Percentiles rank a stretch among this genome's conserved stretches.
Evolutionary conservation across 176 grass and related monocot species (phyloP).

Genomic region (Themeda triandra): DNA sequence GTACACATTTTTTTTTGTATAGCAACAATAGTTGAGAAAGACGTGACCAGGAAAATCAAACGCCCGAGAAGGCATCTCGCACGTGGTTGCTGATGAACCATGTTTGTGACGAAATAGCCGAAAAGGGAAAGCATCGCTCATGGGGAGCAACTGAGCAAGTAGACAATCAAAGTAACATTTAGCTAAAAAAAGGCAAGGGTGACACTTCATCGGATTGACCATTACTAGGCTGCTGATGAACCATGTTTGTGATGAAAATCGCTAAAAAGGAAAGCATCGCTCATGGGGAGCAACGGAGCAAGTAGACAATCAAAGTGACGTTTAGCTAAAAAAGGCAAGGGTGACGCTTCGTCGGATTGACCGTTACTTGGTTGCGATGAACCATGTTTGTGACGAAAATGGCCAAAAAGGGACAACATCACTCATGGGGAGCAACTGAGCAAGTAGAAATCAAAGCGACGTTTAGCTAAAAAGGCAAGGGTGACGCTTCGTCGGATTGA

Average conservation of each 20-base stretch:
- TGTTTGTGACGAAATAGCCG: neutral
- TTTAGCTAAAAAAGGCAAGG: neutral
- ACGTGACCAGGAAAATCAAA: neutral
- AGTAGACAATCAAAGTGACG: neutral
- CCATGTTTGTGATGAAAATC: too few species aligned
- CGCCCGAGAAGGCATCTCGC: neutral
- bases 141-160: neutral
- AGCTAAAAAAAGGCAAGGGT: neutral
- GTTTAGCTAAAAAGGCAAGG: neutral
- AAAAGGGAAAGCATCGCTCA: too few species aligned
- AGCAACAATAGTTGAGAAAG: neutral
- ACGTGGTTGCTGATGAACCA: neutral
- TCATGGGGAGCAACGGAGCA: too few species aligned
- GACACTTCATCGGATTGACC: neutral
- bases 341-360: neutral
- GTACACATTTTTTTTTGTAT: neutral
- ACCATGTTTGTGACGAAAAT: neutral
- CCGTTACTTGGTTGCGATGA: too few species aligned
- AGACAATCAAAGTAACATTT: neutral
- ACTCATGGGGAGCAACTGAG: too few species aligned
- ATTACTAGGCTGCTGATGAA: neutral
- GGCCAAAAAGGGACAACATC: too few species aligned
- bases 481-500: neutral
- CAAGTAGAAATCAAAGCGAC: neutral
- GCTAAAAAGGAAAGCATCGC: too few species aligned